These are phyloP conservation scores for Piloderma croceum DNA, from an alignment of 768 basidiomycete genomes.

Conservation along the genomic window DNA sequence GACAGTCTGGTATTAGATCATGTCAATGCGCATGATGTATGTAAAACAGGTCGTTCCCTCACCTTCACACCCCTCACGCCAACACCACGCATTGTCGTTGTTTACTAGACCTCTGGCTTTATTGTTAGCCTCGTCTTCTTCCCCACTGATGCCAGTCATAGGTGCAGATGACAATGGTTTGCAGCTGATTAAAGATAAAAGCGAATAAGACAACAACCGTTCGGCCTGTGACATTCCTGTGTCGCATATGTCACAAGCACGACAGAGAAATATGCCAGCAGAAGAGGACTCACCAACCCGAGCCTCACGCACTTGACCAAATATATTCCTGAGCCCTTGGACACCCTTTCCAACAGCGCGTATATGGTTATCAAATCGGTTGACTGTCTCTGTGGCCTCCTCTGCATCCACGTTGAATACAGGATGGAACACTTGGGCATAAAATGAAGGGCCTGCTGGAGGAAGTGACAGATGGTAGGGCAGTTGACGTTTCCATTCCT, in stretches of 20 bases:
- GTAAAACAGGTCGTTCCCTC: constrained; percentile 6
- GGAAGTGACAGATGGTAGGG: constrained; percentile 56
- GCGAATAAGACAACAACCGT: constrained; percentile 63
- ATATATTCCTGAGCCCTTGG: constrained; percentile 57
- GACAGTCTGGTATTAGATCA: constrained; percentile 46
- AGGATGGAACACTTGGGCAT: constrained; percentile 76
- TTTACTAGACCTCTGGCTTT: constrained; percentile 55
- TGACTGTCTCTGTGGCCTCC: constrained; percentile 55
- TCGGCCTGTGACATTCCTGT: constrained; percentile 80
- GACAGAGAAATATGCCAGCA: background rate
- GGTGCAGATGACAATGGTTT: constrained; percentile 51
- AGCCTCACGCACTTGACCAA: constrained; percentile 58
- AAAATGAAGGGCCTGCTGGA: constrained; percentile 71
- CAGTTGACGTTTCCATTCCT: constrained; percentile 71
- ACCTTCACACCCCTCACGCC: constrained; percentile 76
- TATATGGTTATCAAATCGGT: constrained; percentile 61
- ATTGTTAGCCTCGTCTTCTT: constrained; percentile 41
- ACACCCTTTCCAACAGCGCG: constrained; percentile 65
- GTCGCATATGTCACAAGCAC: background rate
- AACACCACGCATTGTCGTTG: constrained; percentile 78
- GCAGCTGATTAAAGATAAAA: constrained; percentile 70
- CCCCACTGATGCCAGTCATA: constrained; percentile 40
- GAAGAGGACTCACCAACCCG: constrained; percentile 50
- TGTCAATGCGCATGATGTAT: background rate
- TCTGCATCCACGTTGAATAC: constrained; percentile 76